These are phyloP conservation scores for Colletotrichum cereale DNA, from an alignment of 2,329 filamentous ascomycete species.

Conservation along the genomic window DNA sequence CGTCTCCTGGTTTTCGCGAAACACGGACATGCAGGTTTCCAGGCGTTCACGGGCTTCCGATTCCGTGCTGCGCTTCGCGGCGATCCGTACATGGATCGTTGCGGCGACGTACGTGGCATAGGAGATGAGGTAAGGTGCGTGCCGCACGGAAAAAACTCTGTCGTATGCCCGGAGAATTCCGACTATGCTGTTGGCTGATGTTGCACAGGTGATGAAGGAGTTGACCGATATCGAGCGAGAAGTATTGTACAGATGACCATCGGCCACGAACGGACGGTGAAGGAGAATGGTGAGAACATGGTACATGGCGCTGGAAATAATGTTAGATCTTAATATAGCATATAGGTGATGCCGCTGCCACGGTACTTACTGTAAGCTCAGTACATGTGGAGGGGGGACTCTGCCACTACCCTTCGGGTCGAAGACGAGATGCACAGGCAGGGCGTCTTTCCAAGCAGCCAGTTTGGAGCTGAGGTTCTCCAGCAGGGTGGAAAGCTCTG, in stretches of 20 bases:
- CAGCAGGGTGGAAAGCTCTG: slow-evolving; percentile 52
- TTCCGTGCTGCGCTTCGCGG: slow-evolving; percentile 56
- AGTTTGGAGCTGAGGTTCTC: slow-evolving; percentile 56
- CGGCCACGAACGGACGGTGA: slow-evolving; percentile 65
- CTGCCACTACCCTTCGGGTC: slow-evolving; percentile 46
- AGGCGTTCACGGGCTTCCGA: slow-evolving; percentile 56
- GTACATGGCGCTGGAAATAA: slow-evolving; percentile 56
- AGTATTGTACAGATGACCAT: slow-evolving; percentile 61
- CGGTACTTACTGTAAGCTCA: slow-evolving; percentile 54
- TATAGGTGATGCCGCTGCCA: background rate
- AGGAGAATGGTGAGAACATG: slow-evolving; percentile 65
- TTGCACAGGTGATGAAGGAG: slow-evolving; percentile 59
- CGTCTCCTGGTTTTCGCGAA: slow-evolving; percentile 62
- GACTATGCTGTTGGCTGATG: slow-evolving; percentile 60
- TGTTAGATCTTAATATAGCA: background rate
- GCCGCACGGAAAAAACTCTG: slow-evolving; percentile 56
- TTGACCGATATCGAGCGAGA: slow-evolving; percentile 55
- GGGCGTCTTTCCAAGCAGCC: slow-evolving; percentile 53
- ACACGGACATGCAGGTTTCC: slow-evolving; percentile 59
- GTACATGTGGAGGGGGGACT: slow-evolving; percentile 58
- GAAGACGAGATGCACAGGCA: slow-evolving; percentile 58
- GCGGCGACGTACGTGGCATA: slow-evolving; percentile 68
- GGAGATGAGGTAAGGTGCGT: slow-evolving; percentile 65
- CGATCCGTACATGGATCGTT: slow-evolving; percentile 64
- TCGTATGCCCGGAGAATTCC: slow-evolving; percentile 59